Conservation (phyloP, 129 eudicot genomes). For the Flaveria ramosissima region DNA sequence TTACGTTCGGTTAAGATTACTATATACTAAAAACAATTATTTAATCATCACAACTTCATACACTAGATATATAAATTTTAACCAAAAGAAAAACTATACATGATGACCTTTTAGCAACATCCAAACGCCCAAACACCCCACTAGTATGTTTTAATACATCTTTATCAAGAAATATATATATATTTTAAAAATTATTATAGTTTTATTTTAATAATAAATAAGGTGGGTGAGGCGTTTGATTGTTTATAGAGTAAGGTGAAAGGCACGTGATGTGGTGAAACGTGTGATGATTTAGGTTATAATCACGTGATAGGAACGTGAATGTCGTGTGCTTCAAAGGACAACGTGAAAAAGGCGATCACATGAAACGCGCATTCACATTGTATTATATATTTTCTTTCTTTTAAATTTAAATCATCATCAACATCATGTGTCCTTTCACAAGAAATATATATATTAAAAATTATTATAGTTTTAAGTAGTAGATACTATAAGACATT, state of each 20-base stretch:
- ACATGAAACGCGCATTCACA: conserved; percentile 38
- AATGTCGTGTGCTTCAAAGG: conserved; percentile 40
- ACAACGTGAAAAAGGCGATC: conserved; percentile 46
- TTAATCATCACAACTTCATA: too few relatives aligned
- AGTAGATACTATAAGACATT: too few relatives aligned
- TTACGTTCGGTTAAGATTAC: too few relatives aligned
- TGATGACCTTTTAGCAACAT: background rate
- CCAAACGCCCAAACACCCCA: background rate
- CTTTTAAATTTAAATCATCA: background rate
- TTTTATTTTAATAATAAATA: background rate
- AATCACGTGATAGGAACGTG: conserved; percentile 45
- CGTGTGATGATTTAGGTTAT: conserved; percentile 32
- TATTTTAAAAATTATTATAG: background rate
- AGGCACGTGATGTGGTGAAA: conserved; percentile 43
- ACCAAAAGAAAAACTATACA: too few relatives aligned
- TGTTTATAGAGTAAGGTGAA: conserved; percentile 22
- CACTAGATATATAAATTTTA: too few relatives aligned
- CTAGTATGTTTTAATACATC: background rate
- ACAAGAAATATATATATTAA: too few relatives aligned
- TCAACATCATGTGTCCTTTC: background rate
- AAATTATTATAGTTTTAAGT: too few relatives aligned
- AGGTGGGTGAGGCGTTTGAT: conserved; percentile 1
- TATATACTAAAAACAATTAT: too few relatives aligned
- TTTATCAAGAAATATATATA: background rate
- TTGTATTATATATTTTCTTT: background rate